Base-by-base conservation (phyloP, 192 early-diverging fungal genomes). In the Coemansia pectinata region DNA sequence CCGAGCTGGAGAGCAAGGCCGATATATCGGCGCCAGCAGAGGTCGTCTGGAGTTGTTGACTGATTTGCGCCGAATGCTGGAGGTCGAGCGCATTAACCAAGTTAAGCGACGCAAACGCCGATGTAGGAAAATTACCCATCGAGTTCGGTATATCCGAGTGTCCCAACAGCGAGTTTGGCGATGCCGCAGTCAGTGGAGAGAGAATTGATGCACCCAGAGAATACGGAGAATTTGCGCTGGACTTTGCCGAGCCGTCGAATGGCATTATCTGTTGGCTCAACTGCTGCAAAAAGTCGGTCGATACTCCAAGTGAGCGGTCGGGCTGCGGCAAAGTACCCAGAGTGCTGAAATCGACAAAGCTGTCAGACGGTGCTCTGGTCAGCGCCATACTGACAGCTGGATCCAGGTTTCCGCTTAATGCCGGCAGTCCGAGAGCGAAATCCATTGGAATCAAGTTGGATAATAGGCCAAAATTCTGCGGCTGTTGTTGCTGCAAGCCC, bases 391-490 rank as follows among this genome's bases (percentile, higher is more conserved):
- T 69, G 15, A 66, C 19, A 8, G n/a, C 29, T 19, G 66, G 21
- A 25, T 21, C 52, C 34, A 72, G n/a, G 40, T 66, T 63, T 4
- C 52, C 66, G 11, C 57, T 42, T 41, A 74, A 40, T 3, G 69
- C 50, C 10, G 81, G 70, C 29, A 83, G 67, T 1, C 81, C 81
- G 36, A 83, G 69, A 2, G 81, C 81, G 67, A 83, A 25, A 34
- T 83, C 81, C 81, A 83, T 83, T 3, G 81, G 76, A 62, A 83
- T 65, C 6, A 78, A 62, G 48, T 65, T 71, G 57, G 38, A 69
- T 34, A 69, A 60, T 3, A 69, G 45, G 27, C 62, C 57, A 4
- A 71, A 10, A 40, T 44, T 29, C 31, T 41, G 58, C 38, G 25
- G 17, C 41, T 69, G 71, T 41, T 31, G 65, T 19, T 57, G 40